These are phyloP conservation scores for Elongisporangium undulatum DNA, from an alignment of 352 stramenopile genomes.

Conservation along the genomic window DNA sequence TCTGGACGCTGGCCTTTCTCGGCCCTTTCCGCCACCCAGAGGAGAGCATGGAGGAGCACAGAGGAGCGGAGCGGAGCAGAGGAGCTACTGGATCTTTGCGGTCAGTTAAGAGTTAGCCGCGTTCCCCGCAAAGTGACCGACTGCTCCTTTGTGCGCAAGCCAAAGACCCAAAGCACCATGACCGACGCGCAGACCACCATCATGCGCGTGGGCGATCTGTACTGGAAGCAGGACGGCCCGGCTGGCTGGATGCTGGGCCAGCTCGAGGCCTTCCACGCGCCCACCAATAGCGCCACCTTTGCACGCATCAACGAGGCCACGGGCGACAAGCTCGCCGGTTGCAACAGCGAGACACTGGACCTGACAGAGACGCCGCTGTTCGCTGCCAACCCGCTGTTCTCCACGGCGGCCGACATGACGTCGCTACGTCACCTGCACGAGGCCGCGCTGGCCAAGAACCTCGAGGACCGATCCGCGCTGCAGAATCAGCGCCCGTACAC, in stretches of 20 bases:
- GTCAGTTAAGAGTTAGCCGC: too few relatives aligned
- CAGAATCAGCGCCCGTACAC: slow-evolving; percentile 79
- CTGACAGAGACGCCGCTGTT: slow-evolving; percentile 45
- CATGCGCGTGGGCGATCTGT: slow-evolving; percentile 72
- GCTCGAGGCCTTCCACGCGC: slow-evolving; percentile 40
- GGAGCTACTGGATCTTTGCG: too few relatives aligned
- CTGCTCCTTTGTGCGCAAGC: too few relatives aligned
- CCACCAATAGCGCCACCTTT: slow-evolving; percentile 36
- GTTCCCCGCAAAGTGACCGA: too few relatives aligned
- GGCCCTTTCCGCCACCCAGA: too few relatives aligned
- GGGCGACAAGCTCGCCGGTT: slow-evolving; percentile 29
- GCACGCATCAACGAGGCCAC: slow-evolving; percentile 56
- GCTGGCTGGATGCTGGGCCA: slow-evolving; percentile 68
- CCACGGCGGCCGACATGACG: slow-evolving; percentile 78
- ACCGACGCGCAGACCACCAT: too few relatives aligned
- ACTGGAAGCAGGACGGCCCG: slow-evolving; percentile 73
- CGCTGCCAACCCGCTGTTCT: slow-evolving; percentile 72
- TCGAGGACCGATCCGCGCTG: slow-evolving; percentile 75
- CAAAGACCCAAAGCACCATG: too few relatives aligned
- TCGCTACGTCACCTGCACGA: slow-evolving; percentile 82
- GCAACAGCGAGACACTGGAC: slow-evolving; percentile 23
- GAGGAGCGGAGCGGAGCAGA: too few relatives aligned
- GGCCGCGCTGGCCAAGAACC: slow-evolving; percentile 82
- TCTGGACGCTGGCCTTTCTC: too few relatives aligned
- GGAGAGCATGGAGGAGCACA: too few relatives aligned